Percentiles rank a stretch among this genome's conserved stretches.
Conservation (phyloP, 495 filamentous ascomycete genomes). For the Penicillium waksmanii region DNA sequence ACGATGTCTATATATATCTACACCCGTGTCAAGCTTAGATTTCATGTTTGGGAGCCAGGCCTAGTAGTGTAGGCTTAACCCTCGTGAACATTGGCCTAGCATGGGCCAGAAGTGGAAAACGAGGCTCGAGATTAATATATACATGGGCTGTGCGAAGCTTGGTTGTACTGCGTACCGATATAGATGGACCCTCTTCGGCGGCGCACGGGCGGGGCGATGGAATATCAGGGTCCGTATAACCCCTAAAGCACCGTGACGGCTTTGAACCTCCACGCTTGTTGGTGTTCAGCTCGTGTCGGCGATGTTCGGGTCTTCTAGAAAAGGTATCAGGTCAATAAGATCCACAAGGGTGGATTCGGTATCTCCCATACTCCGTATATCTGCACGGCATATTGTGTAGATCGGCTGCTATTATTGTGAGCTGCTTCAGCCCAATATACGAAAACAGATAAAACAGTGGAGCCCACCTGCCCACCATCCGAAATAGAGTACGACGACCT, state of each 20-base stretch:
- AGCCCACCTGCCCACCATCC: neutral
- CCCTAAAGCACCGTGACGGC: neutral
- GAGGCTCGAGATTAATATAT: too few relatives aligned
- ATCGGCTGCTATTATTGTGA: neutral
- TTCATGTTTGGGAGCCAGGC: too few relatives aligned
- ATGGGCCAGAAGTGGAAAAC: too few relatives aligned
- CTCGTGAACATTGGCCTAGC: too few relatives aligned
- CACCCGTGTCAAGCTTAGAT: too few relatives aligned
- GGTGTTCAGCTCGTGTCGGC: neutral
- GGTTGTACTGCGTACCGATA: too few relatives aligned
- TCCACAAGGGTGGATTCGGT: slow-evolving; percentile 3
- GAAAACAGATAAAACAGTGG: slow-evolving; percentile 1
- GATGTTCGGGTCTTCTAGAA: neutral
- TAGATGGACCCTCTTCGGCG: too few relatives aligned
- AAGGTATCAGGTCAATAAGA: slow-evolving; percentile 4
- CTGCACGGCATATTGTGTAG: neutral
- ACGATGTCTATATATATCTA: neutral
- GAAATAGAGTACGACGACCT: neutral
- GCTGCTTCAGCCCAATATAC: neutral
- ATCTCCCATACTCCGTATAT: neutral
- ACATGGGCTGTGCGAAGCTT: too few relatives aligned
- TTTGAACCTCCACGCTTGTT: neutral
- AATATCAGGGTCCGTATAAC: too few relatives aligned
- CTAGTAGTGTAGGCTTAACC: too few relatives aligned
- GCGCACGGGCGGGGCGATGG: too few relatives aligned